phyloP scores from a whole-genome alignment of 106 monocot genomes.

The Dioscorea zingiberensis region DNA sequence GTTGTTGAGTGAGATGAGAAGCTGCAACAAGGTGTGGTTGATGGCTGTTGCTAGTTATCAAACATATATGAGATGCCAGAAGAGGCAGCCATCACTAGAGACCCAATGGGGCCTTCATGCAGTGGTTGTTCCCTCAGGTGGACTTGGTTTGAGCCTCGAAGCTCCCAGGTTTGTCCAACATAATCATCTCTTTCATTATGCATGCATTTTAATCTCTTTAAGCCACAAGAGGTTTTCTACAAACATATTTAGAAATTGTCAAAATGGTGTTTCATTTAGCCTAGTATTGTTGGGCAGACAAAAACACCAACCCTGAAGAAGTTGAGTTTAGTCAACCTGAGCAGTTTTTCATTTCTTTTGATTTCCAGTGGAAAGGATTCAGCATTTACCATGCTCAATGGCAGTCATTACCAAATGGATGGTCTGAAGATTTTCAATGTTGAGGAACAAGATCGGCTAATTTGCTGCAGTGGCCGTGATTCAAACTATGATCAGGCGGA shows the following conservation, averaged over 20 bases:
- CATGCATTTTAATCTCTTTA: too few species aligned
- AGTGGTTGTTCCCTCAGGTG: constrained; percentile 78
- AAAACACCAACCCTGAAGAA: too few species aligned
- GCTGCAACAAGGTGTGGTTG: constrained; percentile 46
- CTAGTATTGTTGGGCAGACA: too few species aligned
- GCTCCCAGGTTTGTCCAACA: constrained; percentile 44
- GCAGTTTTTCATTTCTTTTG: too few species aligned
- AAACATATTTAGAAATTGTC: too few species aligned
- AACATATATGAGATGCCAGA: constrained; percentile 80
- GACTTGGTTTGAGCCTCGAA: constrained; percentile 71
- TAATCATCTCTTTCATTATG: too few species aligned
- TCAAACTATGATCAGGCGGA: constrained; percentile 67
- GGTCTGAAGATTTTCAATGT: neutral
- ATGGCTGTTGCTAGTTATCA: constrained; percentile 73
- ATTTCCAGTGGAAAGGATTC: too few species aligned
- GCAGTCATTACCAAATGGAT: too few species aligned
- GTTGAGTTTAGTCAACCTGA: too few species aligned
- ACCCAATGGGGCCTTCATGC: constrained; percentile 75
- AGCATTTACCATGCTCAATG: too few species aligned
- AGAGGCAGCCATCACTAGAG: constrained; percentile 62
- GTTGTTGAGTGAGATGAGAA: constrained; percentile 43
- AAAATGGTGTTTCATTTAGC: too few species aligned
- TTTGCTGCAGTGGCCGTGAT: constrained; percentile 61
- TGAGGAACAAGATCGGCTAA: constrained; percentile 54
- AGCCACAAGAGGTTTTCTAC: too few species aligned